phyloP scores from a whole-genome alignment of 331 rosid genomes.

The Dryas integrifolia region DNA sequence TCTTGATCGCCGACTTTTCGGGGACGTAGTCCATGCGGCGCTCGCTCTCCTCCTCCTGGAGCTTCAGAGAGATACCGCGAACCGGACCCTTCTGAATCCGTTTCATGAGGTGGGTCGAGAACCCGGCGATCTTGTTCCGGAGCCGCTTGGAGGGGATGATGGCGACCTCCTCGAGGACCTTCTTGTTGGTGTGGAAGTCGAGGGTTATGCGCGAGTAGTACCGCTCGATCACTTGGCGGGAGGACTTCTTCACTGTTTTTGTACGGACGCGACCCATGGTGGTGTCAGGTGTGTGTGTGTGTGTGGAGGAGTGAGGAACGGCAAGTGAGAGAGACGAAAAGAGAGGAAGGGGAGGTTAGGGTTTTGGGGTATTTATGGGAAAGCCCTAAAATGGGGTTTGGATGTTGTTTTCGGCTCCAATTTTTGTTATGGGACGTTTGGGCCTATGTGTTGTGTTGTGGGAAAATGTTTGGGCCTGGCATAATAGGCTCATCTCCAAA shows the following conservation, averaged over 20 bases:
- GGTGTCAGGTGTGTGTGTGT: not conserved
- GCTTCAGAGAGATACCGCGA: slow-evolving; percentile 72
- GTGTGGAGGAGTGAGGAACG: not conserved
- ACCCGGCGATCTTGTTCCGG: slow-evolving; percentile 75
- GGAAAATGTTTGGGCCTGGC: not conserved
- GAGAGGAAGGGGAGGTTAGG: not conserved
- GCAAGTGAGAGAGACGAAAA: not conserved
- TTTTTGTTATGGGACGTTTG: not conserved
- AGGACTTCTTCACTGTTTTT: slow-evolving; percentile 71
- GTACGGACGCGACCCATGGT: slow-evolving; percentile 77
- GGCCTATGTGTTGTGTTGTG: not conserved
- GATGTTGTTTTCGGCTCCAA: not conserved
- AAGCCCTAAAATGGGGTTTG: not conserved
- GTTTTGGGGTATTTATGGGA: slow-evolving; percentile 11
- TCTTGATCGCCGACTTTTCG: slow-evolving; percentile 54
- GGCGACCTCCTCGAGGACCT: slow-evolving; percentile 61
- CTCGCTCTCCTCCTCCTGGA: slow-evolving; percentile 81
- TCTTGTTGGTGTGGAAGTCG: slow-evolving; percentile 80
- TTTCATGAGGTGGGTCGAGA: slow-evolving; percentile 75
- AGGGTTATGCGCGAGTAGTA: slow-evolving; percentile 77
- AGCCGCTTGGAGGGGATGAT: slow-evolving; percentile 68
- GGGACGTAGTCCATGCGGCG: slow-evolving; percentile 85
- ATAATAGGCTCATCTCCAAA: no score
- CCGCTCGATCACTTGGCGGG: slow-evolving; percentile 66
- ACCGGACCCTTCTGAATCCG: slow-evolving; percentile 77